Evolutionary conservation across 441 rosid genomes (phyloP), one percentile per base, ranked within the genome.

Genomic region (Kokia cookei): DNA sequence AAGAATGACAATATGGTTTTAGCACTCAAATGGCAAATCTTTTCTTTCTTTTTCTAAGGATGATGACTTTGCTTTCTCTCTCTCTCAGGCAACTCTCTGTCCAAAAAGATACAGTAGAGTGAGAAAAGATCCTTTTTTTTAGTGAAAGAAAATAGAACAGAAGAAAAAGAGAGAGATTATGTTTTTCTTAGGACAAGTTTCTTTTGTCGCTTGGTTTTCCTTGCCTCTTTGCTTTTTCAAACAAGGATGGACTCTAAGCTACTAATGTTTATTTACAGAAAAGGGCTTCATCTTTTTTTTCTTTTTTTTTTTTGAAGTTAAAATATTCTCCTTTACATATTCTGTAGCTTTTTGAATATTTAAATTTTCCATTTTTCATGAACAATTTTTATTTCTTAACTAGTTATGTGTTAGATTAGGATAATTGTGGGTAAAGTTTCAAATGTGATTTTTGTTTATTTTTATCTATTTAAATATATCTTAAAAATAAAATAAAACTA

Each of bases 11-110:
- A 78, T 82, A 80, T 84, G 73, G 82, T 64, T 75, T 75, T 77
- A 66, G 86, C 91, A 85, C 86, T 76, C 79, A 76, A 82, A 87
- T 82, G 71, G 83, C 59, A 77, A 77, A 14, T 73, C 63, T 67
- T 71, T 45, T 65, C 51, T 35, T 12, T 27, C 57, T 63, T 65
- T n/a, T 66, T 45, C 42, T 61, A 35, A 50, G 72, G 54, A 67
- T 48, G 65, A 42, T 13, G 84, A 73, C 73, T 72, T 77, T 60
- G 67, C 84, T 80, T 63, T 61, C 76, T 81, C 81, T 73, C 64
- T 72, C 85, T 71, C n/a, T n/a, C n/a, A 64, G 73, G 66, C 72
- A 26, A 60, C 69, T 79, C 71, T 67, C 84, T 79, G 62, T 75
- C 72, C 65, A 69, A 68, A 72, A 65, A 27, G 54, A 75, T 67